Evolutionary conservation across 2,329 filamentous ascomycete species (phyloP).

Genomic region (Aureobasidium uvarum): DNA sequence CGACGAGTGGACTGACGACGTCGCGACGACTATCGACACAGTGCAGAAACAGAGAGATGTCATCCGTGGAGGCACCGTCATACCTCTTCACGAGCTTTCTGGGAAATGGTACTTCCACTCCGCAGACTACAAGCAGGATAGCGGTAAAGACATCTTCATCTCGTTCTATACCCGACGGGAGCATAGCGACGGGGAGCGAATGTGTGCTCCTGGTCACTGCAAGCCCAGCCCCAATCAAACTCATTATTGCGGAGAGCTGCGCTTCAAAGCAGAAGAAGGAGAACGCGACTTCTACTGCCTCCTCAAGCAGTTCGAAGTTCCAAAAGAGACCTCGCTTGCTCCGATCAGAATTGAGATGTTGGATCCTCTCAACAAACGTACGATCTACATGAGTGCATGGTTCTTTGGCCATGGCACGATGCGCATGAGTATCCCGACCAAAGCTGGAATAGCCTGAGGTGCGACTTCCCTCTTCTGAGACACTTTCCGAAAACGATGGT

Average conservation of each 20-base stretch:
- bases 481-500: too few relatives aligned
- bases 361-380: not conserved
- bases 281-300: not conserved
- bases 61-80: fast-evolving
- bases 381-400: not conserved
- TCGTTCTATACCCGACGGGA: not conserved
- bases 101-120: not conserved
- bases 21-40: not conserved
- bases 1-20: not conserved
- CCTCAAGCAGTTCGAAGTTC: not conserved
- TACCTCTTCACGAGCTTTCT: not conserved
- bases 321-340: not conserved
- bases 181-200: not conserved
- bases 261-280: not conserved
- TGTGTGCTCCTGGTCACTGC: constrained; percentile 8
- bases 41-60: not conserved
- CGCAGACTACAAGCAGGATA: not conserved
- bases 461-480: too few relatives aligned
- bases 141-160: not conserved
- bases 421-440: not conserved
- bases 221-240: not conserved
- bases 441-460: too few relatives aligned
- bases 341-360: not conserved
- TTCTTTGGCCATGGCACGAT: not conserved
- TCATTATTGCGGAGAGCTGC: not conserved